A percentile compares a stretch with the other conserved stretches of the same genome.
Conservation (phyloP, 78 protist species). For the Blattamonas nauphoetae region DNA sequence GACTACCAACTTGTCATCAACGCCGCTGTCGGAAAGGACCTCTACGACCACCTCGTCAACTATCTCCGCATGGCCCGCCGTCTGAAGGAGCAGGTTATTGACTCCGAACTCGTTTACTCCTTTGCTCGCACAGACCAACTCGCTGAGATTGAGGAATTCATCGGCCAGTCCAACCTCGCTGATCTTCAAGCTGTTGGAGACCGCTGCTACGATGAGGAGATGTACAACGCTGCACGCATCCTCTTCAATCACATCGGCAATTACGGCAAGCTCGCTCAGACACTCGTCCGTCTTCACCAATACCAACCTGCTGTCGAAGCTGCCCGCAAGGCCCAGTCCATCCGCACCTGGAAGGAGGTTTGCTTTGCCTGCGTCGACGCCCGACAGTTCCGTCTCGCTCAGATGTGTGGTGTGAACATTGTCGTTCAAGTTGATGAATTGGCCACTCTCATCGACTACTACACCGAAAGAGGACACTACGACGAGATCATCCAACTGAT, state of each 20-base stretch:
- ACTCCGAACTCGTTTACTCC: slow-evolving; percentile 85
- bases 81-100: slow-evolving; percentile 78
- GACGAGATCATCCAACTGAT: slow-evolving; percentile 73
- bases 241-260: slow-evolving; percentile 81
- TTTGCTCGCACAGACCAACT: slow-evolving; percentile 80
- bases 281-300: slow-evolving; percentile 75
- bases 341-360: slow-evolving; percentile 93
- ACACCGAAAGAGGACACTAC: slow-evolving; percentile 65
- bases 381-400: slow-evolving; percentile 92
- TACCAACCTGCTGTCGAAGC: slow-evolving; percentile 92
- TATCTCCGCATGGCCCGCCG: slow-evolving; percentile 82
- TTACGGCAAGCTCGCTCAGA: slow-evolving; percentile 74
- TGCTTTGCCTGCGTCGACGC: slow-evolving; percentile 83
- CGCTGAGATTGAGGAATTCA: slow-evolving; percentile 93
- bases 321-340: slow-evolving; percentile 92
- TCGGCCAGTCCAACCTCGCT: slow-evolving; percentile 69
- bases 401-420: slow-evolving; percentile 86
- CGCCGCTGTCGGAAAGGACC: slow-evolving; percentile 48
- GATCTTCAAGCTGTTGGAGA: slow-evolving; percentile 62
- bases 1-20: slow-evolving; percentile 24
- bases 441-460: slow-evolving; percentile 57
- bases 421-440: slow-evolving; percentile 89
- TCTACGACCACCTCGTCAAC: slow-evolving; percentile 56
- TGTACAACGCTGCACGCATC: slow-evolving; percentile 89
- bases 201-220: slow-evolving; percentile 75